Conservation (phyloP, 2,329 filamentous ascomycete species). For the Xylariaceae sp. region DNA sequence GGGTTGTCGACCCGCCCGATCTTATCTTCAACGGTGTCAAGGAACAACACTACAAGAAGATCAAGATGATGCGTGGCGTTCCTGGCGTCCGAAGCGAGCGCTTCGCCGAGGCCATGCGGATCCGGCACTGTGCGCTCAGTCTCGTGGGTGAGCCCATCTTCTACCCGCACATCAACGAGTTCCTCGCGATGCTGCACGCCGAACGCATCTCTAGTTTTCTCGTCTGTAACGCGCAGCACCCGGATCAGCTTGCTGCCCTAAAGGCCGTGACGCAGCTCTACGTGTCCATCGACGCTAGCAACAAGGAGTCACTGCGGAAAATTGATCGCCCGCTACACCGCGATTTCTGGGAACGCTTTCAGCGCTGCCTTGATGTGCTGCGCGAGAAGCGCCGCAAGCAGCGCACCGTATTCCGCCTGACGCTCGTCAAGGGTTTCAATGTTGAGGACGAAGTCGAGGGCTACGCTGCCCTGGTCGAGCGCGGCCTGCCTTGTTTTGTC, state of each 20-base stretch:
- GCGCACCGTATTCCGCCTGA: constrained; percentile 90
- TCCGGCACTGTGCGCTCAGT: constrained; percentile 86
- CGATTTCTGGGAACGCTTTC: constrained; percentile 97
- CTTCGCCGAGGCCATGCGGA: constrained; percentile 87
- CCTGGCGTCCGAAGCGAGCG: constrained; percentile 88
- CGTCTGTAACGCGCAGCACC: constrained; percentile 96
- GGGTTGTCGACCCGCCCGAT: constrained; percentile 88
- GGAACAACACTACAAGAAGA: constrained; percentile 91
- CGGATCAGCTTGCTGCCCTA: constrained; percentile 78
- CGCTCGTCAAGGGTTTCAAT: constrained; percentile 97
- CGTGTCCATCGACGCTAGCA: constrained; percentile 91
- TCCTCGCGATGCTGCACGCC: constrained; percentile 74
- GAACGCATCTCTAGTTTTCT: constrained; percentile 91
- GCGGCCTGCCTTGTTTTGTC: constrained; percentile 83
- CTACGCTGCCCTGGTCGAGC: constrained; percentile 84
- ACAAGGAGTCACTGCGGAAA: constrained; percentile 78
- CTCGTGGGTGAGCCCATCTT: constrained; percentile 98
- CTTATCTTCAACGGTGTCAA: constrained; percentile 89
- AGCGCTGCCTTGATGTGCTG: constrained; percentile 83
- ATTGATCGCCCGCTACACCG: constrained; percentile 91
- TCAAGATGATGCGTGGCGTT: constrained; percentile 93
- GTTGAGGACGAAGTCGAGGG: constrained; percentile 88
- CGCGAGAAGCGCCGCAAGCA: constrained; percentile 78
- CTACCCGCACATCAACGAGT: constrained; percentile 95
- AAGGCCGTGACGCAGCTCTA: constrained; percentile 91